Conservation (phyloP, 2,329 filamentous ascomycete species). For the Ascochyta rabiei region DNA sequence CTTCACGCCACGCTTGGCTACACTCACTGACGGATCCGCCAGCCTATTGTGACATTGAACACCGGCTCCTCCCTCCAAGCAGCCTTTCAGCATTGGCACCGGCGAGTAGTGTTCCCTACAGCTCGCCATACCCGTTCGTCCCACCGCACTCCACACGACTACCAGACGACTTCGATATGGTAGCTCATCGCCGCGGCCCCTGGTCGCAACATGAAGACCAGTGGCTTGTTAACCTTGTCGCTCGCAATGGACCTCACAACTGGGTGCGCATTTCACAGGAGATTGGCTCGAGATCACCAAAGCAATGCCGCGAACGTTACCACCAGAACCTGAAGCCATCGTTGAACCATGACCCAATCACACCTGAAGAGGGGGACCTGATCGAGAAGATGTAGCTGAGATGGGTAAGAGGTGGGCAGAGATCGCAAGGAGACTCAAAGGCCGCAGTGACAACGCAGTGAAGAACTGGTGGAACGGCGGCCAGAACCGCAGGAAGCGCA, state of each 20-base stretch:
- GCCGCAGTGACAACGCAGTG: slow-evolving; percentile 91
- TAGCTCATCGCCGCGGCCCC: slow-evolving; percentile 73
- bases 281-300: slow-evolving; percentile 80
- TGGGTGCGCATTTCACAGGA: slow-evolving; percentile 86
- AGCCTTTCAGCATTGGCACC: neutral
- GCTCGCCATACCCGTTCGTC: neutral
- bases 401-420: slow-evolving; percentile 93
- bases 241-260: slow-evolving; percentile 76
- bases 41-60: neutral
- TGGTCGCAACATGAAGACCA: slow-evolving; percentile 82
- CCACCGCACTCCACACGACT: slow-evolving; percentile 1
- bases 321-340: slow-evolving; percentile 92
- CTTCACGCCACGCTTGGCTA: neutral
- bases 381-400: slow-evolving; percentile 79
- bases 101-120: slow-evolving; percentile 4
- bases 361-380: slow-evolving; percentile 72
- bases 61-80: neutral
- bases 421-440: slow-evolving; percentile 80
- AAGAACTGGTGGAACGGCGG: slow-evolving; percentile 99
- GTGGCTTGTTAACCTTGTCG: slow-evolving; percentile 72
- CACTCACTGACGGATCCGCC: slow-evolving; percentile 6
- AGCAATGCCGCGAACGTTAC: slow-evolving; percentile 93
- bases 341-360: slow-evolving; percentile 77
- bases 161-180: slow-evolving; percentile 43
- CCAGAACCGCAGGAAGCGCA: slow-evolving; percentile 74